Conservation (phyloP, 2,329 filamentous ascomycete genomes). For the Dactylellina drechsleri region DNA sequence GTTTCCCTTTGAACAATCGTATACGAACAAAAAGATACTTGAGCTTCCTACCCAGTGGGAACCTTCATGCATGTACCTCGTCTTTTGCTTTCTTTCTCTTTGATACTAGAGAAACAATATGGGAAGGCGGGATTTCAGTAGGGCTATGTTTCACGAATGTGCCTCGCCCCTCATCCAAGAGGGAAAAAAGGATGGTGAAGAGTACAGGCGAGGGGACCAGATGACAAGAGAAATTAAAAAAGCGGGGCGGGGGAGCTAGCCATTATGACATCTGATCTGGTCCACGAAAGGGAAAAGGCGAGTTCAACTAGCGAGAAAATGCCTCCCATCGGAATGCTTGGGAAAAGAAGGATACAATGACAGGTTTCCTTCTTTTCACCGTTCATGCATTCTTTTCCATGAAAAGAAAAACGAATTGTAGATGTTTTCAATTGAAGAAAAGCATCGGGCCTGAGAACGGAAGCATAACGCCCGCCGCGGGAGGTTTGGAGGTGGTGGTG, state of each 20-base stretch:
- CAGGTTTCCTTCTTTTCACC: too few relatives aligned
- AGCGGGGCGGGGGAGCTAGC: slow-evolving; percentile 42
- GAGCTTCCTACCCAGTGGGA: neutral
- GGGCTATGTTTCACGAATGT: slow-evolving; percentile 45
- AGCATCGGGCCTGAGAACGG: slow-evolving; percentile 8
- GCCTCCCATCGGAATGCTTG: slow-evolving; percentile 24
- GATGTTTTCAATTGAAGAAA: slow-evolving; percentile 8
- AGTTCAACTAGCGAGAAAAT: slow-evolving; percentile 19
- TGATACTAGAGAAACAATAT: slow-evolving; percentile 32
- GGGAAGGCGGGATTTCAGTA: slow-evolving; percentile 50
- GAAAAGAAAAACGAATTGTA: slow-evolving; percentile 10
- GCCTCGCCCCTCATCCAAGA: slow-evolving; percentile 36
- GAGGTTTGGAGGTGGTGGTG: slow-evolving; percentile 21
- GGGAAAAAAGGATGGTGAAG: too few relatives aligned
- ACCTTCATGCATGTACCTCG: neutral
- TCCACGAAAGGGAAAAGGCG: slow-evolving; percentile 10
- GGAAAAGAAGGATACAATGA: neutral
- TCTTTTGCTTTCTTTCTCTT: neutral
- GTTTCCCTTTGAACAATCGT: slow-evolving; percentile 22
- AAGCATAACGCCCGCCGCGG: slow-evolving; percentile 25
- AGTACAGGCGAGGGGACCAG: slow-evolving; percentile 31
- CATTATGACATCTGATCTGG: slow-evolving; percentile 44
- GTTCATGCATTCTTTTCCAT: neutral
- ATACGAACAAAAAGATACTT: too few relatives aligned
- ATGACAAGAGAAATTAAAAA: slow-evolving; percentile 33